Conservation (phyloP, 768 basidiomycete genomes). For the Hypsizygus marmoreus region DNA sequence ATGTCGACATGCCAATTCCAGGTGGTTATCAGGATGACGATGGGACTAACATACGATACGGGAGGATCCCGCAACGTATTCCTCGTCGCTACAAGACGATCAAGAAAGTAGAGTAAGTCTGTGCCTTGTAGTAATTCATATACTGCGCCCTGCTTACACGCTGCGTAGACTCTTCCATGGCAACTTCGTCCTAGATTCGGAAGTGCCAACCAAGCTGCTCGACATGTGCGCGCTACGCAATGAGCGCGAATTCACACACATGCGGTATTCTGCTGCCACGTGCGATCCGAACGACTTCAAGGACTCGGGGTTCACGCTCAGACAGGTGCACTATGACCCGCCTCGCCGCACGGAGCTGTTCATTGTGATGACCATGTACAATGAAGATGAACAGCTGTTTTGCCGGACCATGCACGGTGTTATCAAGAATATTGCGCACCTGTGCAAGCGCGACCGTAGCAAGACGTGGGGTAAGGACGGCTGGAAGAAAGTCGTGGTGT, state of each 20-base stretch:
- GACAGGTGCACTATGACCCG: conserved; percentile 91
- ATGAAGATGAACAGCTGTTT: conserved; percentile 90
- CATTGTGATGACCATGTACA: conserved; percentile 99
- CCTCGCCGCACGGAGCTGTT: conserved; percentile 91
- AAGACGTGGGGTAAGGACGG: conserved; percentile 98
- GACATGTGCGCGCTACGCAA: conserved; percentile 76
- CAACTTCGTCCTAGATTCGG: conserved; percentile 88
- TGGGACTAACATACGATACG: conserved; percentile 75
- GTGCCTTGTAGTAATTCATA: background rate
- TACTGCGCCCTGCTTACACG: background rate
- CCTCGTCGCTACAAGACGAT: conserved; percentile 91
- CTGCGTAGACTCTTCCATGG: conserved; percentile 83
- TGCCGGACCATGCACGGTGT: conserved; percentile 94
- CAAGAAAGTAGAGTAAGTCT: conserved; percentile 81
- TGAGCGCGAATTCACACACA: conserved; percentile 91
- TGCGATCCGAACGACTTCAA: conserved; percentile 95
- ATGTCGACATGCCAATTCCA: conserved; percentile 30
- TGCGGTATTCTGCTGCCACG: conserved; percentile 95
- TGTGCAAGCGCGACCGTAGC: conserved; percentile 82
- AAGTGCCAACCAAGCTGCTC: conserved; percentile 89
- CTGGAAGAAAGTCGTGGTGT: conserved; percentile 98
- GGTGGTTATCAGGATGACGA: conserved; percentile 46
- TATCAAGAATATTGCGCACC: conserved; percentile 89
- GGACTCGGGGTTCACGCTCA: conserved; percentile 77
- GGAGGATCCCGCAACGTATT: conserved; percentile 87